Conservation (phyloP, 768 basidiomycete genomes). For the Coprinopsis cinerea region DNA sequence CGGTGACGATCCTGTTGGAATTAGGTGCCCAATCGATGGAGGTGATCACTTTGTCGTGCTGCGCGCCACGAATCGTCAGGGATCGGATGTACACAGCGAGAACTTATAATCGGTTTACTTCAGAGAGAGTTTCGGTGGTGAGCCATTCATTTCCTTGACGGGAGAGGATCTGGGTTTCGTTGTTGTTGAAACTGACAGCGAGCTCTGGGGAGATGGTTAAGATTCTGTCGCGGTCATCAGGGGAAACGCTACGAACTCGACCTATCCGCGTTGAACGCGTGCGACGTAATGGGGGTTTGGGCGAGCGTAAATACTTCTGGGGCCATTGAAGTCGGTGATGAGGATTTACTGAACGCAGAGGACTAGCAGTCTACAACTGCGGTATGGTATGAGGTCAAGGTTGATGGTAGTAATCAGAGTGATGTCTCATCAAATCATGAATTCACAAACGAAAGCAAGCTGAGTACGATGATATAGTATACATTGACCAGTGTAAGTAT, state of each 20-base stretch:
- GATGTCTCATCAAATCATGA: no score
- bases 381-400: constrained; percentile 9
- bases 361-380: constrained; percentile 88
- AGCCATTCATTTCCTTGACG: constrained; percentile 65
- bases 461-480: no score
- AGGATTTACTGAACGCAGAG: constrained; percentile 39
- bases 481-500: no score
- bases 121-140: constrained; percentile 70
- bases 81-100: no score
- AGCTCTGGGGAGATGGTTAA: constrained; percentile 51
- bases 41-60: constrained; percentile 98
- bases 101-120: constrained; percentile 44
- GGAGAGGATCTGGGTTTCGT: constrained; percentile 79
- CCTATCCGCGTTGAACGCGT: constrained; percentile 88
- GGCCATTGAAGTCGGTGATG: constrained; percentile 36
- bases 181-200: constrained; percentile 85
- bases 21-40: constrained; percentile 98
- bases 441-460: no score
- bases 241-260: constrained; percentile 51
- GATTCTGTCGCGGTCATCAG: background rate
- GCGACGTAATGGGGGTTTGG: constrained; percentile 81
- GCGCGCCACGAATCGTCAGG: background rate
- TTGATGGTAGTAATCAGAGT: background rate
- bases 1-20: constrained; percentile 96
- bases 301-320: constrained; percentile 75